These are phyloP conservation scores for Colletotrichum tofieldiae DNA, from an alignment of 2,329 filamentous ascomycete species.

Conservation along the genomic window DNA sequence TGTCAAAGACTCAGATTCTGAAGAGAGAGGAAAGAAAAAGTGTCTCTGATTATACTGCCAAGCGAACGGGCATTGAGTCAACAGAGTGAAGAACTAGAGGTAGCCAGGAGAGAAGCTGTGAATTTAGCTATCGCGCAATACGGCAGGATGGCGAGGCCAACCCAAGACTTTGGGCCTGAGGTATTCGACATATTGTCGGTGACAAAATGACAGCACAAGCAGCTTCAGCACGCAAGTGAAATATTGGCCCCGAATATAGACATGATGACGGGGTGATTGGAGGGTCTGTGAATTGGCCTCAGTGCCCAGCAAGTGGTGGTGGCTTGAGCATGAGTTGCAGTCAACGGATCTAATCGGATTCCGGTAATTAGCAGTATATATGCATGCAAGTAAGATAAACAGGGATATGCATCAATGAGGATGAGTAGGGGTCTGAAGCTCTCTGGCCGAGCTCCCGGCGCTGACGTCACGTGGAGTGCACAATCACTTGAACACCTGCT, in stretches of 20 bases:
- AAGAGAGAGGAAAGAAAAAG: not conserved
- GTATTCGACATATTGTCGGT: not conserved
- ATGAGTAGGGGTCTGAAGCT: conserved; percentile 4
- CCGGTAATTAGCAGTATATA: not conserved
- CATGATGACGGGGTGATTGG: not conserved
- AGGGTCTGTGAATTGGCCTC: conserved; percentile 3
- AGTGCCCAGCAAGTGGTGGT: not conserved
- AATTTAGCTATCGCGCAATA: not conserved
- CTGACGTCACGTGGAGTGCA: conserved; percentile 41
- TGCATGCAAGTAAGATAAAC: not conserved
- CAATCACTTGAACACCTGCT: conserved; percentile 9
- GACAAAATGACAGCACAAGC: not conserved
- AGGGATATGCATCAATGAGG: conserved; percentile 2
- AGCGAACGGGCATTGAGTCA: not conserved
- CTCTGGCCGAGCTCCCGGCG: conserved; percentile 16
- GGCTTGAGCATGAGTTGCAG: not conserved
- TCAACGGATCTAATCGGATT: not conserved
- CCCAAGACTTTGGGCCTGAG: not conserved
- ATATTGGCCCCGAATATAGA: not conserved
- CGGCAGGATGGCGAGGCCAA: not conserved
- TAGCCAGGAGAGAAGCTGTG: not conserved
- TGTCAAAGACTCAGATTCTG: not conserved
- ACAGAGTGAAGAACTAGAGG: not conserved
- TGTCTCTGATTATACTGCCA: no score
- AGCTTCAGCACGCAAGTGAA: not conserved